phyloP scores from a whole-genome alignment of 2,329 filamentous ascomycete genomes.

The Apiospora saccharicola region DNA sequence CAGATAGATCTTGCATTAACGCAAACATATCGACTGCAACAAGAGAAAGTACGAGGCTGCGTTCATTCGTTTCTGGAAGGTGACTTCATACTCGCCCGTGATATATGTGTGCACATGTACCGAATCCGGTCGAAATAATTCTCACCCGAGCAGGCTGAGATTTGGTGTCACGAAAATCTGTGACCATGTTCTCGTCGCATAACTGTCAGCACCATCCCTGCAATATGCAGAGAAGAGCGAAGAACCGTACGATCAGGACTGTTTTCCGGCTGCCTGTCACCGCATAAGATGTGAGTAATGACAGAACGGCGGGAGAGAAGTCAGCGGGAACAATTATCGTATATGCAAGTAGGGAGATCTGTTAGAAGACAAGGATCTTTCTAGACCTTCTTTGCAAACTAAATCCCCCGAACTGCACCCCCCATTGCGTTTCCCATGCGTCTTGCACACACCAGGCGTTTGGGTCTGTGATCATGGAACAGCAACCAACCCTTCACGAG shows the following conservation, averaged over 20 bases:
- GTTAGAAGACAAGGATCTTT: neutral
- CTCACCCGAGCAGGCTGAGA: neutral
- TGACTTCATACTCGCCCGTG: neutral
- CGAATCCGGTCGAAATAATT: neutral
- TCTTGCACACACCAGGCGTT: neutral
- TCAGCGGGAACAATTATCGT: neutral
- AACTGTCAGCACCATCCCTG: neutral
- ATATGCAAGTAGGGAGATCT: neutral
- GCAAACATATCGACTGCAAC: neutral
- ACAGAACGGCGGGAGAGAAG: neutral
- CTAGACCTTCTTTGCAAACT: neutral
- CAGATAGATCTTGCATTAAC: neutral
- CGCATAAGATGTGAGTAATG: neutral
- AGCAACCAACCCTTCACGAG: neutral
- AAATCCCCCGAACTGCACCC: neutral
- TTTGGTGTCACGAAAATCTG: neutral
- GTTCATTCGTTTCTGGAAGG: neutral
- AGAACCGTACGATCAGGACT: neutral
- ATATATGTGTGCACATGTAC: too few relatives aligned
- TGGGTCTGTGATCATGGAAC: neutral
- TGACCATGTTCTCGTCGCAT: slow-evolving; percentile 1
- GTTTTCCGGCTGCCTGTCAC: neutral
- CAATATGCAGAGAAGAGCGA: neutral
- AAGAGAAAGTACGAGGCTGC: neutral
- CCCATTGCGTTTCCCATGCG: neutral